Evolutionary conservation across 1,284 basidiomycete genomes (phyloP), one percentile per base, ranked within the genome.

Genomic region (Malassezia obtusa): DNA sequence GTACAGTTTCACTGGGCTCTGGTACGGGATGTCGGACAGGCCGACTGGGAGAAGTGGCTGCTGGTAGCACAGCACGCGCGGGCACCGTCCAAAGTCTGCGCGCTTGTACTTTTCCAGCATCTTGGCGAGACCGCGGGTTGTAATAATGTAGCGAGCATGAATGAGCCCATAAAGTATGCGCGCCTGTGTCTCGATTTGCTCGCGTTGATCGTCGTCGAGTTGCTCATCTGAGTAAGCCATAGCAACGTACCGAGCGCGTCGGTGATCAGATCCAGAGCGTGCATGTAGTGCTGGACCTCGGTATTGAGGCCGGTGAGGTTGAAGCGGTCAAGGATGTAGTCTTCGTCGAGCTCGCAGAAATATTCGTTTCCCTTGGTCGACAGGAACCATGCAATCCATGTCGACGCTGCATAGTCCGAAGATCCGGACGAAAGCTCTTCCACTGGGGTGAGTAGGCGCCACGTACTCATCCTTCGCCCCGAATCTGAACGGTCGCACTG

Each of bases 261-360:
- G 4, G 91, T 96, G 62, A 98, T 95, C 53, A 96, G 80, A 74
- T 98, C 92, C 49, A 98, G 78, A 0, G 92, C 92, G 67, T 94
- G 85, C 1, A 85, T 78, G 69, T 96, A 98, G 77, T 95, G 89
- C 60, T 89, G 83, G 7, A 96, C 89, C 75, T 98, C 92, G 61
- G 87, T 87, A 77, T 96, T 96, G 58, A 96, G 80, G 2, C 94
- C 92, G 0, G 92, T 98, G 51, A 98, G 80, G 76, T 96, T 98
- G 82, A 98, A 96, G 41, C 92, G 82, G 77, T 98, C 92, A 45
- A 96, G 80, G 67, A 98, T 96, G 76, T 96, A 98, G 77, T 96
- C 92, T 72, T 96, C 91, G 74, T 98, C 94, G 62, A 98, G 89
- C 78, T 98, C 91, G 76, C 91, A 95, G 75, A 96, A 98, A 79